phyloP scores from a whole-genome alignment of 2,329 filamentous ascomycete species.

The Penicillium sp. region DNA sequence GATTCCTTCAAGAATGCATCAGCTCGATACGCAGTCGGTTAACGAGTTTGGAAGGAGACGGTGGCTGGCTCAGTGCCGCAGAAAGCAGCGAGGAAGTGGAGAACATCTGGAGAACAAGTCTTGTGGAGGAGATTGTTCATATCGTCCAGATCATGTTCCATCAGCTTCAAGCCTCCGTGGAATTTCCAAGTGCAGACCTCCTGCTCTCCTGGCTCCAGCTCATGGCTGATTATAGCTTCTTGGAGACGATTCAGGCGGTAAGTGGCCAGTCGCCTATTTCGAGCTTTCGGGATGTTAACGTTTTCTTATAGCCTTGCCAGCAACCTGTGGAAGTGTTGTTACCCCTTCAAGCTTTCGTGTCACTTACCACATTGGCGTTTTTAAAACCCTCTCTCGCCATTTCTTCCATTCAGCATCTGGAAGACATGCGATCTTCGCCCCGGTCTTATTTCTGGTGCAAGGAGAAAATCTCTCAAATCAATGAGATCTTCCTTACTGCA shows the following conservation, averaged over 20 bases:
- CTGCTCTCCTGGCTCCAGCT: slow-evolving; percentile 73
- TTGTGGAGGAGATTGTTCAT: slow-evolving; percentile 69
- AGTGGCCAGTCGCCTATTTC: slow-evolving; percentile 28
- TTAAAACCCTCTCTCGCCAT: slow-evolving; percentile 65
- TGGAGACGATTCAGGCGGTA: slow-evolving; percentile 61
- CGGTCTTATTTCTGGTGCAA: slow-evolving; percentile 65
- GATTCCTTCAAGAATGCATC: slow-evolving; percentile 34
- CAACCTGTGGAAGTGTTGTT: slow-evolving; percentile 40
- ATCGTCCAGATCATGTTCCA: slow-evolving; percentile 71
- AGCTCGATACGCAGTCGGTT: slow-evolving; percentile 34
- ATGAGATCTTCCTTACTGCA: slow-evolving; percentile 64
- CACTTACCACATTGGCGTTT: slow-evolving; percentile 68
- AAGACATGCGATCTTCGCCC: slow-evolving; percentile 20
- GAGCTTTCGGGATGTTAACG: slow-evolving; percentile 10
- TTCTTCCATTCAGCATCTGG: slow-evolving; percentile 46
- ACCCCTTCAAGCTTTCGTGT: slow-evolving; percentile 67
- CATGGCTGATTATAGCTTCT: slow-evolving; percentile 65
- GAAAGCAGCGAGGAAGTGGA: slow-evolving; percentile 56
- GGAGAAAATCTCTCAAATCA: slow-evolving; percentile 68
- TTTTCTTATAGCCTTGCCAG: slow-evolving; percentile 33
- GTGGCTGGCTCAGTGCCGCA: slow-evolving; percentile 47
- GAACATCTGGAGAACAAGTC: slow-evolving; percentile 60
- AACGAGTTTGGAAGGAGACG: slow-evolving; percentile 30
- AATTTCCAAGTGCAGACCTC: slow-evolving; percentile 57
- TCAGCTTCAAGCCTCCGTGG: slow-evolving; percentile 58